Base-by-base conservation (phyloP, 176 grass and related monocot genomes). In the Cymbopogon citratus region DNA sequence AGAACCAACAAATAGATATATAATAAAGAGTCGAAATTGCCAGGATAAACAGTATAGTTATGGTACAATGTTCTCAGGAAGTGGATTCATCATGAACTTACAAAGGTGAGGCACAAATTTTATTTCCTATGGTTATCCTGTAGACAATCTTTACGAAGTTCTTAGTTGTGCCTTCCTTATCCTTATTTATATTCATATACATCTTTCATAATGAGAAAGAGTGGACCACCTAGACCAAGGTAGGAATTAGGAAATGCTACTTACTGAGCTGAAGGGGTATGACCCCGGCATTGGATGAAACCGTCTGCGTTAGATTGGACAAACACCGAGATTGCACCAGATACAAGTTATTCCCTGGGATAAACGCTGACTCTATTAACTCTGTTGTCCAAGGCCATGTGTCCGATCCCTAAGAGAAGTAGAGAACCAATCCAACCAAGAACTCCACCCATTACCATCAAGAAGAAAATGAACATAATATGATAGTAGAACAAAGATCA, bases 311-410 rank as follows among this genome's bases (percentile, higher is more conserved):
- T 4, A 23, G 16, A 80, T 83, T 95, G 49, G 88, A 48, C 1
- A 14, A 54, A 31, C 95, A 98, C 51, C 73, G 74, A 41, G 79
- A 63, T 54, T 98, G 90, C 18, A 98, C 16, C 18, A 76, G 23
- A 84, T 95, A 98, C 49, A 98, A 38, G 67, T 77, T 81, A n/a
- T 79, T 66, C 51, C 69, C 82, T 44, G 90, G 80, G 7, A 88
- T 54, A 85, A 98, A 93, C 13, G 77, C 92, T 9, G 92, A 80
- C 57, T 98, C 95, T 29, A 98, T 68, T 57, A 84, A 84, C 69
- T 95, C 84, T 69, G 63, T 93, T 11, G 54, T 34, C 81, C 31
- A 62, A 3, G 88, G 84, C 36, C 24, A 62, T 19, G 88, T 91
- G 79, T 93, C 88, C 3, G 92, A 78, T 6, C 90, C 95, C 95